Base-by-base conservation (phyloP, 441 rosid genomes). In the Erodium moschatum region DNA sequence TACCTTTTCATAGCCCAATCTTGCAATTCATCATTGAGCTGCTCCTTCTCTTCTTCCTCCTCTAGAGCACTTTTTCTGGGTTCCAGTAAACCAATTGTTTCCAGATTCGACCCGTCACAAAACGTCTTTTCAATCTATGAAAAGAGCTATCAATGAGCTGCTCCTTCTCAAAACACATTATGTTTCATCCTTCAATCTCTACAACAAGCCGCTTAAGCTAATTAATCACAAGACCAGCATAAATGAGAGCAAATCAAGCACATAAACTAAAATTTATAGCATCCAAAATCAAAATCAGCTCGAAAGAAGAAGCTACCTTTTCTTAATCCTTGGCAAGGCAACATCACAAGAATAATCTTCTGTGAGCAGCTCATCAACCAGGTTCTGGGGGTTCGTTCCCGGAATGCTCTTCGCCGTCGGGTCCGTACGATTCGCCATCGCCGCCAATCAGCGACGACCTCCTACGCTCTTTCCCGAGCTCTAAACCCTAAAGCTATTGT, bases 301-400 rank as follows among this genome's bases (percentile, higher is more conserved):
- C 24, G 27, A 56, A 6, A 6, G 4, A n/a, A 56, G 62, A 56
- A 56, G 12, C 4, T 56, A 88, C 97, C 96, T 86, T 81, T 83
- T 91, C 81, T 89, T 93, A 73, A 91, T 79, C 3, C 96, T 89
- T 0, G 96, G 96, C 76, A 93, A n/a, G 58, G 96, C 97, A 67
- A 91, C 75, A 69, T 93, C 93, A 79, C 96, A 91, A 12, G 96
- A 83, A 75, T 88, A 93, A 82, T 91, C 96, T 71, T 67, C 84
- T 3, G 96, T 88, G 21, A 93, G 70, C 69, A 91, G 92, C 56
- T 93, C 96, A 68, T 89, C 98, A 54, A 94, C 89, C 6, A 91
- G 85, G 74, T 94, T 94, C 76, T 91, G 97, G 0, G 97, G 98
- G 67, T 94, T 91, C 66, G 92, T 94, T 0, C 97, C 98, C 78